Conservation (phyloP, 2,329 filamentous ascomycete species). For the Alternaria conjuncta region DNA sequence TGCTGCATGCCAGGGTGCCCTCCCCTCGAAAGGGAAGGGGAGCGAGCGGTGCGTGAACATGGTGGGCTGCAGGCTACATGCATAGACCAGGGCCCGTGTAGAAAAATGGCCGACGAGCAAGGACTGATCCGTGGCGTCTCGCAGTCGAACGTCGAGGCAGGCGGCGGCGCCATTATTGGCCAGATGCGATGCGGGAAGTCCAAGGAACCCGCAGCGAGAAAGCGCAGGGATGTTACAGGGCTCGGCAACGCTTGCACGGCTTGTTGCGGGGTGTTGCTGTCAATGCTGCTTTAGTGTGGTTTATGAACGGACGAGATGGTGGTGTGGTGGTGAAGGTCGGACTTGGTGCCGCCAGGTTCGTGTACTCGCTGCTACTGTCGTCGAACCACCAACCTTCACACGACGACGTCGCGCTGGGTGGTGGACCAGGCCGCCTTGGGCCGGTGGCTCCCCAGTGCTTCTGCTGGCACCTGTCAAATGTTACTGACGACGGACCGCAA, state of each 20-base stretch:
- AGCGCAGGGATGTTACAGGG: conserved; percentile 42
- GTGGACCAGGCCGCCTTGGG: conserved; percentile 6
- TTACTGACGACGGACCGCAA: conserved; percentile 39
- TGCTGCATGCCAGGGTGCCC: conserved; percentile 43
- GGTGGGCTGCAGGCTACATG: conserved; percentile 40
- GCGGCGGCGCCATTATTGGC: conserved; percentile 47
- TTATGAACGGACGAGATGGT: conserved; percentile 24
- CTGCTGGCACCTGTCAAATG: conserved; percentile 44
- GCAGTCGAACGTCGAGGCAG: conserved; percentile 43
- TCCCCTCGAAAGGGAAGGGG: conserved; percentile 43
- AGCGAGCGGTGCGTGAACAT: conserved; percentile 44
- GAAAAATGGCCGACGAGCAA: conserved; percentile 50
- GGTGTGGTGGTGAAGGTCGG: conserved; percentile 27
- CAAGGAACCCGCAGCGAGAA: conserved; percentile 45
- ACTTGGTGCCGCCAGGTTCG: conserved; percentile 29
- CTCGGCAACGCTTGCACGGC: conserved; percentile 50
- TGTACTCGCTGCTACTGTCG: conserved; percentile 39
- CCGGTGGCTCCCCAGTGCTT: conserved; percentile 34
- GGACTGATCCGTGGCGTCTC: conserved; percentile 48
- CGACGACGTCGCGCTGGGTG: background rate
- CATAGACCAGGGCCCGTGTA: conserved; percentile 45
- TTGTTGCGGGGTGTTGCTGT: conserved; percentile 48
- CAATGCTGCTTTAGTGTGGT: conserved; percentile 35
- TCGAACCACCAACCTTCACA: conserved; percentile 31
- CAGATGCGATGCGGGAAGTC: conserved; percentile 45